Evolutionary conservation across 2,329 filamentous ascomycete genomes (phyloP).

Genomic region (Neofusicoccum umdonicola): DNA sequence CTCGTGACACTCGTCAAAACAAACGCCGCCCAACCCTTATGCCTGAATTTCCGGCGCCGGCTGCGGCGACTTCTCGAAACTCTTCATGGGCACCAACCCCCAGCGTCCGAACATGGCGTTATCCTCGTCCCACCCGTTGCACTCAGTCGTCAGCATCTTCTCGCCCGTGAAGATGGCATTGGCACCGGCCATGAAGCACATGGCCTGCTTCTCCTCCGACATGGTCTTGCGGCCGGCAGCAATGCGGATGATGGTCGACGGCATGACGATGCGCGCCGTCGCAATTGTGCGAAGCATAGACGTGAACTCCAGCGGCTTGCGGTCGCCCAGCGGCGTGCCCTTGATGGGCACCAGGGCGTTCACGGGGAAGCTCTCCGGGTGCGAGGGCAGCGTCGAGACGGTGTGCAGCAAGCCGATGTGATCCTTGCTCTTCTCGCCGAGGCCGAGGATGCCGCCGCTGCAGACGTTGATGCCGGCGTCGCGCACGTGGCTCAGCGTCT

Average conservation of each 20-base stretch:
- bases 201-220: conserved; percentile 81
- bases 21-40: background rate
- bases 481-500: conserved; percentile 75
- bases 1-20: background rate
- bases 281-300: conserved; percentile 79
- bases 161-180: conserved; percentile 96
- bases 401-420: conserved; percentile 82
- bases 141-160: conserved; percentile 92
- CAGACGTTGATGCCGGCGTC: conserved; percentile 88
- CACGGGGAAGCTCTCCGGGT: conserved; percentile 88
- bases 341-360: conserved; percentile 90
- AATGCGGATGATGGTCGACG: conserved; percentile 79
- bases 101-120: conserved; percentile 78
- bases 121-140: conserved; percentile 88
- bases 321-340: conserved; percentile 79
- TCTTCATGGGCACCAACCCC: conserved; percentile 74
- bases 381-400: conserved; percentile 72
- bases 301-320: conserved; percentile 69
- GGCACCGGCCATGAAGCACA: conserved; percentile 87
- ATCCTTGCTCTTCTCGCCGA: conserved; percentile 76
- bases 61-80: conserved; percentile 19
- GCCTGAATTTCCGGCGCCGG: conserved; percentile 4
- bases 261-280: conserved; percentile 79
- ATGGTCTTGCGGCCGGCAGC: conserved; percentile 82
- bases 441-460: conserved; percentile 81